These are phyloP conservation scores for Tricholoma terreum DNA, from an alignment of 768 basidiomycete genomes.

Conservation along the genomic window DNA sequence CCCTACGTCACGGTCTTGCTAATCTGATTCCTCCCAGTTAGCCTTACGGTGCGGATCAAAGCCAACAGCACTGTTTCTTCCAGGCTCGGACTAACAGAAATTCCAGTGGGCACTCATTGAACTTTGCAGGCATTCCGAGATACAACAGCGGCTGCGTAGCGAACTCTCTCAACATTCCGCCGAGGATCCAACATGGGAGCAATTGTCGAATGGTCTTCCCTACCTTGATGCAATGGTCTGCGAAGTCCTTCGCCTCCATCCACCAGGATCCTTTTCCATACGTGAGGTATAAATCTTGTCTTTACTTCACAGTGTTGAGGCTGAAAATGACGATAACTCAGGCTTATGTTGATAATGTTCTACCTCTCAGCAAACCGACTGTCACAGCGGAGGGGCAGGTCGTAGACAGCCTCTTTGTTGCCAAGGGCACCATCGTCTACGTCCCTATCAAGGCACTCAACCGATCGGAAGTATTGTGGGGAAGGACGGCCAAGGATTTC, in stretches of 20 bases:
- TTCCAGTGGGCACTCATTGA: not conserved
- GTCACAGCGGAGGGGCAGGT: conserved; percentile 36
- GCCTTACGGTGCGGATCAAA: not conserved
- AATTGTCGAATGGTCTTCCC: conserved; percentile 46
- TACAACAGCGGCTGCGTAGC: not conserved
- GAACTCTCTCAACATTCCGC: conserved; percentile 42
- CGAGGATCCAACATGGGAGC: conserved; percentile 52
- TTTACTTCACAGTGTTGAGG: not conserved
- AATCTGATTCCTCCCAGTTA: not conserved
- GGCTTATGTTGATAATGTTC: conserved; percentile 51
- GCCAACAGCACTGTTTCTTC: not conserved
- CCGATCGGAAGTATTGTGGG: conserved; percentile 56
- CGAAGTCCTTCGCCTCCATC: conserved; percentile 43
- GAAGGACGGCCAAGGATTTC: conserved; percentile 54
- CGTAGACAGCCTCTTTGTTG: conserved; percentile 39
- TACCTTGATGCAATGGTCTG: conserved; percentile 53
- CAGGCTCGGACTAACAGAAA: not conserved
- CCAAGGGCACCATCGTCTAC: conserved; percentile 44
- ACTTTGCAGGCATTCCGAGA: not conserved
- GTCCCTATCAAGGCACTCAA: conserved; percentile 48
- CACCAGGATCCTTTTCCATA: conserved; percentile 32
- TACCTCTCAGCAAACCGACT: conserved; percentile 54
- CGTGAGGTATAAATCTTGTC: conserved; percentile 33
- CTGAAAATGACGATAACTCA: conserved; percentile 14
- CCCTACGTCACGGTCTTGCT: not conserved